phyloP scores from a whole-genome alignment of 305 asterid genomes.

The Solanum hybrid region DNA sequence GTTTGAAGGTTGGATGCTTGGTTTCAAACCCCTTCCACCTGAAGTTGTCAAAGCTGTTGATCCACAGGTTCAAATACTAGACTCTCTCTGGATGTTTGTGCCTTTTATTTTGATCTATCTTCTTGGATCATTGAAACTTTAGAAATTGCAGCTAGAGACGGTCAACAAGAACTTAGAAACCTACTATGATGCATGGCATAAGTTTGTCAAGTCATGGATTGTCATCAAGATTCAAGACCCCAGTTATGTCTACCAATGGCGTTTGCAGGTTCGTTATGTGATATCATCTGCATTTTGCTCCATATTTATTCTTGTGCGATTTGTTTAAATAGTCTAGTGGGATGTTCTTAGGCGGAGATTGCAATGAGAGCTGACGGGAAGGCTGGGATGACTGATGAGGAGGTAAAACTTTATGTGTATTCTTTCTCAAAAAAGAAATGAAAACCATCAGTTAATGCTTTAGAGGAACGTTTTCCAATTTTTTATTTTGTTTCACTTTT shows the following conservation, averaged over 20 bases:
- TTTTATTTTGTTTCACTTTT: background rate
- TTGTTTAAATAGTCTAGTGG: constrained; percentile 13
- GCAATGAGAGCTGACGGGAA: constrained; percentile 85
- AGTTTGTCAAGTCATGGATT: constrained; percentile 78
- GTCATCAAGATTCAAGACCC: constrained; percentile 91
- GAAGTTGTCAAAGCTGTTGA: constrained; percentile 72
- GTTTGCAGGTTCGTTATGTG: constrained; percentile 52
- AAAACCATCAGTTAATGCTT: background rate
- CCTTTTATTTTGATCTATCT: background rate
- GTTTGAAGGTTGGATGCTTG: constrained; percentile 99
- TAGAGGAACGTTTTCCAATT: background rate
- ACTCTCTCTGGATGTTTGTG: background rate
- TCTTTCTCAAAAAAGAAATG: background rate
- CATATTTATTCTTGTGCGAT: background rate
- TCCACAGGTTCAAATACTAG: constrained; percentile 61
- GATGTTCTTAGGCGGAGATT: constrained; percentile 68
- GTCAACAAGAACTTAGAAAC: constrained; percentile 70
- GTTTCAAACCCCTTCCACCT: constrained; percentile 72
- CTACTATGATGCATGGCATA: constrained; percentile 87
- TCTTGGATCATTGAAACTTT: background rate
- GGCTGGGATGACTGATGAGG: constrained; percentile 81
- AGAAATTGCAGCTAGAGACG: constrained; percentile 54
- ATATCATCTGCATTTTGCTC: constrained; percentile 12
- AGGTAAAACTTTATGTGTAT: constrained; percentile 32
- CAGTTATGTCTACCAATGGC: constrained; percentile 76